These are phyloP conservation scores for Aspergillus uvarum DNA, from an alignment of 2,329 filamentous ascomycete species.

Conservation along the genomic window DNA sequence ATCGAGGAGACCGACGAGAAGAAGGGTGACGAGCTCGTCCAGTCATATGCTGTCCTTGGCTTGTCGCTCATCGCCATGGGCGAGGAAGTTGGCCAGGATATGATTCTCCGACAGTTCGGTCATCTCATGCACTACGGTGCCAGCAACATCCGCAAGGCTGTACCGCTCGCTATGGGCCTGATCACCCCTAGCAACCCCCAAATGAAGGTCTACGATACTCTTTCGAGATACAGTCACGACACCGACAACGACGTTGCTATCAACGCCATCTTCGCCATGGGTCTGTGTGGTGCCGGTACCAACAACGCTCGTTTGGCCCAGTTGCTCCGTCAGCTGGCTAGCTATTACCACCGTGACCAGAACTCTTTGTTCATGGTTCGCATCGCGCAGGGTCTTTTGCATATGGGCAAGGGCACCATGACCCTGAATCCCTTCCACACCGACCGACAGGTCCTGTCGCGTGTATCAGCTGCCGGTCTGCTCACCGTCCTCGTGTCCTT, in stretches of 20 bases:
- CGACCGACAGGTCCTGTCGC: conserved; percentile 90
- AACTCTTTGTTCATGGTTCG: conserved; percentile 98
- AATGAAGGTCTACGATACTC: conserved; percentile 99
- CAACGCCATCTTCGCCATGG: conserved; percentile 99
- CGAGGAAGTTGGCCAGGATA: conserved; percentile 96
- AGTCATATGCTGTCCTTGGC: conserved; percentile 93
- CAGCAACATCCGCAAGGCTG: conserved; percentile 92
- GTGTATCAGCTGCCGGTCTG: conserved; percentile 84
- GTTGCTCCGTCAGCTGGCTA: conserved; percentile 87
- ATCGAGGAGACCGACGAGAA: conserved; percentile 93
- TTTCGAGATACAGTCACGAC: conserved; percentile 97
- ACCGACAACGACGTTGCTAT: conserved; percentile 98
- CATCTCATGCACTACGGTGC: conserved; percentile 99
- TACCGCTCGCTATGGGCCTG: conserved; percentile 93
- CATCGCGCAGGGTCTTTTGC: conserved; percentile 92
- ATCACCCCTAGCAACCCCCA: conserved; percentile 97
- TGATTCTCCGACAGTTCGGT: conserved; percentile 95
- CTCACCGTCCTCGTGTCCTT: conserved; percentile 88
- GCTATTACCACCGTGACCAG: conserved; percentile 96
- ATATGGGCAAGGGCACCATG: conserved; percentile 99
- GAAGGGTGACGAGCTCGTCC: conserved; percentile 91
- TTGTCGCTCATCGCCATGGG: conserved; percentile 96
- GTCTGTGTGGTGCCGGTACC: conserved; percentile 90
- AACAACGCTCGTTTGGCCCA: conserved; percentile 97
- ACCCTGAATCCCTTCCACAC: conserved; percentile 99